phyloP scores from a whole-genome alignment of 352 stramenopile species.

The Phytophthora quininea region DNA sequence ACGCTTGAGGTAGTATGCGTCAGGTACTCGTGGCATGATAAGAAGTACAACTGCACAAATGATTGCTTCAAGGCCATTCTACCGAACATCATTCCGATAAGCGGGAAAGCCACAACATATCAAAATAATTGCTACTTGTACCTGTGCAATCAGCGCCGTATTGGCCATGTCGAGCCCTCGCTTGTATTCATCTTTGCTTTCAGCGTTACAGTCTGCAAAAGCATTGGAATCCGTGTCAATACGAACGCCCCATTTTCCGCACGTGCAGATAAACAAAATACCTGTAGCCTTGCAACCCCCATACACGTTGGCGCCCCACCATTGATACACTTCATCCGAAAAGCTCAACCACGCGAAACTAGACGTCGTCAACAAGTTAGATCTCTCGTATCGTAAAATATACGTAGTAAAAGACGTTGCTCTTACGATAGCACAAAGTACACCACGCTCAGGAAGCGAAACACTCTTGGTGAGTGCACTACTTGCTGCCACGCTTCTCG shows the following conservation, averaged over 20 bases:
- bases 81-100: not conserved
- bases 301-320: slow-evolving; percentile 79
- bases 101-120: not conserved
- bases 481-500: slow-evolving; percentile 70
- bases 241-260: too few species aligned
- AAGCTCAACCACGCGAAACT: slow-evolving; percentile 82
- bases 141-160: slow-evolving; percentile 57
- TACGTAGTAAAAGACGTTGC: not conserved
- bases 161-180: slow-evolving; percentile 68
- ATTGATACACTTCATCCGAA: slow-evolving; percentile 73
- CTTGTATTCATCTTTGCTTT: slow-evolving; percentile 46
- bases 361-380: not conserved
- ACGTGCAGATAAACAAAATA: slow-evolving; percentile 2
- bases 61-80: slow-evolving; percentile 68
- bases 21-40: slow-evolving; percentile 55
- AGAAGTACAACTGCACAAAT: slow-evolving; percentile 64
- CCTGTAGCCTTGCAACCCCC: slow-evolving; percentile 60
- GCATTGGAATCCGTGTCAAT: not conserved
- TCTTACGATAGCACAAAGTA: slow-evolving; percentile 71
- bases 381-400: not conserved
- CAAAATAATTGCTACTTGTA: slow-evolving; percentile 20
- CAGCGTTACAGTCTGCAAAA: slow-evolving; percentile 42
- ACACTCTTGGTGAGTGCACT: slow-evolving; percentile 63
- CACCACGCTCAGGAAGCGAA: slow-evolving; percentile 71
- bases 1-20: slow-evolving; percentile 56